These are phyloP conservation scores for Massospora cicadina DNA, from an alignment of 371 early-diverging fungal genomes.

Conservation along the genomic window DNA sequence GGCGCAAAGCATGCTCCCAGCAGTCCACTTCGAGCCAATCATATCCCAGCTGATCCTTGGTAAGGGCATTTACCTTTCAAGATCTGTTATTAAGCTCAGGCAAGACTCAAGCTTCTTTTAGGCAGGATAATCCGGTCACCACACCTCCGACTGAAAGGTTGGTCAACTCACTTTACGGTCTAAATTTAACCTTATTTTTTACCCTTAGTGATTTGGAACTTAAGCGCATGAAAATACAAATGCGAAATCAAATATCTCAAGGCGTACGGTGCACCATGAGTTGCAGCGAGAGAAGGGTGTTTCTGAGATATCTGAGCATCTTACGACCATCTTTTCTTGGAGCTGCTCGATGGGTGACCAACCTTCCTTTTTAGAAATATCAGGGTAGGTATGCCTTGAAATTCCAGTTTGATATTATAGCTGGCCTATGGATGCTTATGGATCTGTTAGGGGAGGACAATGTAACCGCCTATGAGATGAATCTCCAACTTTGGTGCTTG, in stretches of 20 bases:
- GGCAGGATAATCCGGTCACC: background rate
- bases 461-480: background rate
- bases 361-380: too few relatives aligned
- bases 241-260: background rate
- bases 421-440: background rate
- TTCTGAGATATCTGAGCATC: background rate
- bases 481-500: background rate
- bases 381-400: too few relatives aligned
- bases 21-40: background rate
- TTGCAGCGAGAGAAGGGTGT: background rate
- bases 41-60: background rate
- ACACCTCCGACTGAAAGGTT: background rate
- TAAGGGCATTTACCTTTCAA: background rate
- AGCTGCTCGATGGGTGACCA: too few relatives aligned
- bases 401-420: background rate
- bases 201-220: background rate
- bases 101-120: background rate
- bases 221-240: background rate
- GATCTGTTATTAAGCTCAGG: background rate
- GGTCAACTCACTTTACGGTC: background rate
- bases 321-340: background rate
- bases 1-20: background rate
- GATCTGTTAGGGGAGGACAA: background rate
- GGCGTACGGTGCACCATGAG: background rate
- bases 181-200: too few relatives aligned